phyloP scores from a whole-genome alignment of 345 rosid genomes.

The Melaleuca quinquenervia region DNA sequence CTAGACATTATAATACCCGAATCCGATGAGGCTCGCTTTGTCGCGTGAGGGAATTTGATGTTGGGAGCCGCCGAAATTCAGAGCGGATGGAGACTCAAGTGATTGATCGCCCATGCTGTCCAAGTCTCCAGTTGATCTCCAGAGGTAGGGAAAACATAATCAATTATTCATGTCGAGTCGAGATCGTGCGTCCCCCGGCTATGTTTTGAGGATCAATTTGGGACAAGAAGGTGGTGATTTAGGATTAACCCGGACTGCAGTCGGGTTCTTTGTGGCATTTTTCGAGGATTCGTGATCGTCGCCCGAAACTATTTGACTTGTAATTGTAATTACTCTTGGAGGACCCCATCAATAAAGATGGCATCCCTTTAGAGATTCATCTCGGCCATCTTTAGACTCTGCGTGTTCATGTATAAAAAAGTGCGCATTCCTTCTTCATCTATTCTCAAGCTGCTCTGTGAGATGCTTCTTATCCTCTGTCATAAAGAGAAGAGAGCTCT shows the following conservation, averaged over 20 bases:
- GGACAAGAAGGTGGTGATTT: not conserved
- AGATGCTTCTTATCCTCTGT: not conserved
- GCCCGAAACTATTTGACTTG: not conserved
- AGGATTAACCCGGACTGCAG: not conserved
- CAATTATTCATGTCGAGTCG: not conserved
- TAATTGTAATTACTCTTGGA: not conserved
- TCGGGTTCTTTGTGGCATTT: not conserved
- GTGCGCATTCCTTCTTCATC: not conserved
- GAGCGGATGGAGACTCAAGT: not conserved
- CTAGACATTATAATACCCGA: constrained; percentile 84
- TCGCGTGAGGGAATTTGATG: constrained; percentile 22
- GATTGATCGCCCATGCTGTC: not conserved
- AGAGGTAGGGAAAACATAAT: not conserved
- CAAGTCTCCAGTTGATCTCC: not conserved
- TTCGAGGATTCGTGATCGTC: rapidly evolving
- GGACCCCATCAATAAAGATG: not conserved
- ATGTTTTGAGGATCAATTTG: not conserved
- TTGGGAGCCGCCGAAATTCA: not conserved
- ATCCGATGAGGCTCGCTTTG: constrained; percentile 48
- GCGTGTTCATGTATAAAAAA: not conserved
- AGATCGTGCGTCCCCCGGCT: not conserved
- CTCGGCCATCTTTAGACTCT: not conserved
- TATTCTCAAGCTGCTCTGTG: not conserved
- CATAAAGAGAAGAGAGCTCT: not conserved
- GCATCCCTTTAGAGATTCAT: not conserved